Evolutionary conservation across 305 asterid species (phyloP).

Genomic region (Fraxinus paxiana): DNA sequence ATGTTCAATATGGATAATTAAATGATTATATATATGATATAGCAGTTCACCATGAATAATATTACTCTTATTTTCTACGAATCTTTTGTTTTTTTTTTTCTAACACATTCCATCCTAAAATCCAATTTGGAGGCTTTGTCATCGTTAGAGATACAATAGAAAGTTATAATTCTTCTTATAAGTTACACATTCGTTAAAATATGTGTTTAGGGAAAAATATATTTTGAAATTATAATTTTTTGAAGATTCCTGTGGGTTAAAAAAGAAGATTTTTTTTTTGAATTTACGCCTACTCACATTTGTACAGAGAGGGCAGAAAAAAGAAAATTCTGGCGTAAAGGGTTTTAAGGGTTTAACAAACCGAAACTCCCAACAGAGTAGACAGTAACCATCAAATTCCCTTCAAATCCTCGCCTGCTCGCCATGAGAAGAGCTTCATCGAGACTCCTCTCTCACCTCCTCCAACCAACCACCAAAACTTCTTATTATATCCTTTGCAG

Average conservation of each 20-base stretch:
- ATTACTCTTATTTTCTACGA: too few relatives aligned
- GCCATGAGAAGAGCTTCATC: constrained; percentile 72
- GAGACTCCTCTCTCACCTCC: constrained; percentile 36
- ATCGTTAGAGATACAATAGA: too few relatives aligned
- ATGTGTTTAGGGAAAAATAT: too few relatives aligned
- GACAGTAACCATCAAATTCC: neutral
- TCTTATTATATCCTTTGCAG: constrained; percentile 31
- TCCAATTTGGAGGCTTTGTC: too few relatives aligned
- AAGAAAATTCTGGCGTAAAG: neutral
- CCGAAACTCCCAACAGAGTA: too few relatives aligned
- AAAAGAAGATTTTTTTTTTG: too few relatives aligned
- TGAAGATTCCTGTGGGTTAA: too few relatives aligned
- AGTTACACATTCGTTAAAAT: too few relatives aligned
- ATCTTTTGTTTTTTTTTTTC: neutral
- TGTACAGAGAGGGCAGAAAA: neutral
- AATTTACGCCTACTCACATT: too few relatives aligned
- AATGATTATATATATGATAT: neutral
- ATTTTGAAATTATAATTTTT: too few relatives aligned
- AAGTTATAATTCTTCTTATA: too few relatives aligned
- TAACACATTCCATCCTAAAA: too few relatives aligned
- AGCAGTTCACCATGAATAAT: neutral
- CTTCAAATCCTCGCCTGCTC: constrained; percentile 30
- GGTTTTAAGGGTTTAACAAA: constrained; percentile 43
- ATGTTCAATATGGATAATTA: neutral
- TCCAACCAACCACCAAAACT: constrained; percentile 28